phyloP scores from a whole-genome alignment of 2,329 filamentous ascomycete species.

The Didymella pinodella region DNA sequence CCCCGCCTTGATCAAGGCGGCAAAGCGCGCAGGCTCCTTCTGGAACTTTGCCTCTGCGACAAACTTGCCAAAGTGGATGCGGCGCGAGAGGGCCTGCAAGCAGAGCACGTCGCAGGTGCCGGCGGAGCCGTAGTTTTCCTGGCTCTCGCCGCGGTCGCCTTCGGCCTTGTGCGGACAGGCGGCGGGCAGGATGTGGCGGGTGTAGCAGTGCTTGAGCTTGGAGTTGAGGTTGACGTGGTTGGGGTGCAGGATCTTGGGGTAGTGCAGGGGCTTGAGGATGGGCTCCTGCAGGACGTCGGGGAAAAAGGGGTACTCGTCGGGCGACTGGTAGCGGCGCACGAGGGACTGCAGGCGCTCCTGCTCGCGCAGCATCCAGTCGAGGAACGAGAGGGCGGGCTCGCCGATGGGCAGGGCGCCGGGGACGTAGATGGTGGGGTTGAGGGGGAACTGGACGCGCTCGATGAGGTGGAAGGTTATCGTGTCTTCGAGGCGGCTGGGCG shows the following conservation, averaged over 20 bases:
- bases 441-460: slow-evolving; percentile 95
- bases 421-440: slow-evolving; percentile 86
- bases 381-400: slow-evolving; percentile 75
- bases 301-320: slow-evolving; percentile 98
- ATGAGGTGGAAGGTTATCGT: slow-evolving; percentile 98
- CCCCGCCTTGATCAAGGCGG: slow-evolving; percentile 78
- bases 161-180: slow-evolving; percentile 82
- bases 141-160: slow-evolving; percentile 80
- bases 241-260: slow-evolving; percentile 84
- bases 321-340: slow-evolving; percentile 92
- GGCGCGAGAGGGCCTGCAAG: slow-evolving; percentile 85
- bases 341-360: slow-evolving; percentile 91
- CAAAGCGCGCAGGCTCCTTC: slow-evolving; percentile 81
- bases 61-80: slow-evolving; percentile 98
- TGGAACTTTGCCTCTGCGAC: slow-evolving; percentile 96
- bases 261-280: slow-evolving; percentile 86
- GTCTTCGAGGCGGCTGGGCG: slow-evolving; percentile 85
- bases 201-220: slow-evolving; percentile 86
- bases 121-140: slow-evolving; percentile 94
- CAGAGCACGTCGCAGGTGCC: slow-evolving; percentile 91
- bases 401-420: slow-evolving; percentile 83
- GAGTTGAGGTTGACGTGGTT: slow-evolving; percentile 93
- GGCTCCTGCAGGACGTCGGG: slow-evolving; percentile 78
- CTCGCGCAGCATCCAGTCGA: slow-evolving; percentile 92
- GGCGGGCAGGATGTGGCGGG: slow-evolving; percentile 79